Evolutionary conservation across 495 filamentous ascomycete genomes (phyloP).

Genomic region (Jackrogersella minutella): DNA sequence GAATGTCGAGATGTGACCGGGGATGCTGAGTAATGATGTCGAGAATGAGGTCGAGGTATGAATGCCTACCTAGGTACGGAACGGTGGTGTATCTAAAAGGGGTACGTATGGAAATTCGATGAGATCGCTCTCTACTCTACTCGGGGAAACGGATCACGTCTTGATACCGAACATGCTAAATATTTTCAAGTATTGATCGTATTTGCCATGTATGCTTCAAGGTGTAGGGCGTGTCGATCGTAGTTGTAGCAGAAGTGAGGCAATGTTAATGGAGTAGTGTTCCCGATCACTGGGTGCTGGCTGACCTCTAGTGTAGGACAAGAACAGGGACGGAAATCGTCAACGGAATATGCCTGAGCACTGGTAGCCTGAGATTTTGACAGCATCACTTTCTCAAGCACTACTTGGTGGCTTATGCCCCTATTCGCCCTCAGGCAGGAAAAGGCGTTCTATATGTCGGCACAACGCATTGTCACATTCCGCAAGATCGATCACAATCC

Average conservation of each 20-base stretch:
- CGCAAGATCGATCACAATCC: slow-evolving; percentile 8
- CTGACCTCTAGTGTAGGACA: no score
- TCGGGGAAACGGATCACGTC: not conserved
- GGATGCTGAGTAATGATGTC: no score
- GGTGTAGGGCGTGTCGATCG: not conserved
- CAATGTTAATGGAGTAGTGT: not conserved
- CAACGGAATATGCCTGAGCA: not conserved
- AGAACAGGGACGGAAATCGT: no score
- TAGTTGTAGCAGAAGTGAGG: not conserved
- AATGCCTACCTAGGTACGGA: not conserved
- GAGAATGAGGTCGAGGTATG: not conserved
- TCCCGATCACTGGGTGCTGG: no score
- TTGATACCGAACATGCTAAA: no score
- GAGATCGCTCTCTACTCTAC: not conserved
- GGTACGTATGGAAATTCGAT: not conserved
- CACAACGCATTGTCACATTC: slow-evolving; percentile 10
- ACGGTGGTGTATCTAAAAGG: not conserved
- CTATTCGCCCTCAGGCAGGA: not conserved
- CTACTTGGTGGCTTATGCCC: not conserved
- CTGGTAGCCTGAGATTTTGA: not conserved
- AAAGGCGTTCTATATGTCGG: not conserved
- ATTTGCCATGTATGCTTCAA: not conserved
- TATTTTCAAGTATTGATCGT: no score
- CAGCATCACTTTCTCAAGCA: not conserved
- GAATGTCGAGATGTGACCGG: not conserved